Percentiles rank a stretch among this genome's conserved stretches.
Evolutionary conservation across 2,329 filamentous ascomycete species (phyloP).

Genomic region (Alternaria viburni): DNA sequence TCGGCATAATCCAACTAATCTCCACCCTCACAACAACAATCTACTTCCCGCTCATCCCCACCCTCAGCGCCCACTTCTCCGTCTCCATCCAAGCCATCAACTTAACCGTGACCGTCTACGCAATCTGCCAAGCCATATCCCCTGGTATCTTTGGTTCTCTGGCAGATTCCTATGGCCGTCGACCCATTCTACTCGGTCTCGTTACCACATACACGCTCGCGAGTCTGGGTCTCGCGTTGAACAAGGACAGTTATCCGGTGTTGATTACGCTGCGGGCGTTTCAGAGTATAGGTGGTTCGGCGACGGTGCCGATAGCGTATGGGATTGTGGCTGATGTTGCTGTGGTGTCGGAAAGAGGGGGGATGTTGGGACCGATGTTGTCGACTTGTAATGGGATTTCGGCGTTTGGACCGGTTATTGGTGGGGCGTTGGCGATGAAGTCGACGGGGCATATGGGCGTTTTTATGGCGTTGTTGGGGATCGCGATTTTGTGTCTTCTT

Average conservation of each 20-base stretch:
- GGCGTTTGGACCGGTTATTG: not conserved
- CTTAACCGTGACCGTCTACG: not conserved
- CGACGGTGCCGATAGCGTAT: not conserved
- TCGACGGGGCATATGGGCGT: not conserved
- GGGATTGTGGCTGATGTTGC: slow-evolving; percentile 1
- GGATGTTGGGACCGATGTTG: not conserved
- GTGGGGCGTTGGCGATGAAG: not conserved
- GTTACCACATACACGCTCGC: not conserved
- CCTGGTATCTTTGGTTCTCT: not conserved
- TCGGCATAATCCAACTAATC: not conserved
- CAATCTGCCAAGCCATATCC: not conserved
- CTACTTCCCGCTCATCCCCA: not conserved
- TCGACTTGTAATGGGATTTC: not conserved
- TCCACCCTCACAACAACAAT: not conserved
- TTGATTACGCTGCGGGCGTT: not conserved
- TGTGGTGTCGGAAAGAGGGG: not conserved
- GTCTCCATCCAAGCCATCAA: not conserved
- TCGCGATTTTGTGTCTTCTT: not conserved
- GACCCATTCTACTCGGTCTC: not conserved
- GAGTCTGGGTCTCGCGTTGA: not conserved
- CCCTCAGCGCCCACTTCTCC: not conserved
- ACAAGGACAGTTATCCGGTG: not conserved
- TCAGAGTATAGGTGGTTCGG: not conserved
- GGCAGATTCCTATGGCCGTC: not conserved
- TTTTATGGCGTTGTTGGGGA: not conserved